These are phyloP conservation scores for Hippophae gyantsensis DNA, from an alignment of 306 rosid genomes.

Conservation along the genomic window DNA sequence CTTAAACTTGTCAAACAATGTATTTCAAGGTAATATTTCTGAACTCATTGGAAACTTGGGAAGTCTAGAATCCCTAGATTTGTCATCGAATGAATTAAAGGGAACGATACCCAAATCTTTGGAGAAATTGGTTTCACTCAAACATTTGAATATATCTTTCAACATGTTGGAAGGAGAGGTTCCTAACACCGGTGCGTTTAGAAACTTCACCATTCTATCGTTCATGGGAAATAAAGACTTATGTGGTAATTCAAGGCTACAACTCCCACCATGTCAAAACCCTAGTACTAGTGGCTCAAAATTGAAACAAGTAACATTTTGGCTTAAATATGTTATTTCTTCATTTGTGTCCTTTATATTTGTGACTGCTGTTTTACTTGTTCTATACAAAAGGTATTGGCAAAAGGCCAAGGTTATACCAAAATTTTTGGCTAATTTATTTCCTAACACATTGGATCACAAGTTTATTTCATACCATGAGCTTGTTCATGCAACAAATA, in stretches of 20 bases:
- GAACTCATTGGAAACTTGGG: no score
- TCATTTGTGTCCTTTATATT: not conserved
- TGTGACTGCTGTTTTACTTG: not conserved
- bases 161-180: slow-evolving; percentile 24
- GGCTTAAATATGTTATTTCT: not conserved
- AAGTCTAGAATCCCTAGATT: no score
- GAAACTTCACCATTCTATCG: slow-evolving; percentile 18
- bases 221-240: slow-evolving; percentile 27
- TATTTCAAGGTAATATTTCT: no score
- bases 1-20: no score
- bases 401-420: not conserved
- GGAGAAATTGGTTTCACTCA: slow-evolving; percentile 20
- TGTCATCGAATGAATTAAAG: no score
- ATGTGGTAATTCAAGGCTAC: slow-evolving; percentile 20
- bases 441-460: not conserved
- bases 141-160: slow-evolving; percentile 21
- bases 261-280: slow-evolving; percentile 19
- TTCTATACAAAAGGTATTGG: not conserved
- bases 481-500: slow-evolving; percentile 14
- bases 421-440: not conserved
- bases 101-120: slow-evolving; percentile 19
- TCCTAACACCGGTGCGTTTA: slow-evolving; percentile 23
- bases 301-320: not conserved
- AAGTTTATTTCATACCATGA: slow-evolving; percentile 20
- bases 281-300: not conserved